phyloP scores from a whole-genome alignment of 2,329 filamentous ascomycete species.

The Endothia cerciana region DNA sequence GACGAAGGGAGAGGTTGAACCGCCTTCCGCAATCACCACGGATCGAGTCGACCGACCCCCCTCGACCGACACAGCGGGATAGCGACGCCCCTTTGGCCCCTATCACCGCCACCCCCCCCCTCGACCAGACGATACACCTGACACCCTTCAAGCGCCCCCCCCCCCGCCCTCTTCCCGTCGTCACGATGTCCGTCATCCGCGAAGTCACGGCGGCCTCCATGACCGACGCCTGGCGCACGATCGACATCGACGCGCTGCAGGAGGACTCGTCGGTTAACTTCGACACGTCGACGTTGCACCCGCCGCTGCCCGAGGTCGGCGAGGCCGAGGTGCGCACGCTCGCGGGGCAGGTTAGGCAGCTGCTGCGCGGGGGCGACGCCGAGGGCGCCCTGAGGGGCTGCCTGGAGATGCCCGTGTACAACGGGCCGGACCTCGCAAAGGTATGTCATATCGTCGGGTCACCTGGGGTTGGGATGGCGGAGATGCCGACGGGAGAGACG shows the following conservation, averaged over 20 bases:
- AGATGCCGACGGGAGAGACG: constrained; percentile 2
- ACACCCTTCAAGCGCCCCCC: neutral
- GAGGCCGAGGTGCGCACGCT: constrained; percentile 80
- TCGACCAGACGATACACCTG: neutral
- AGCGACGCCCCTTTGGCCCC: neutral
- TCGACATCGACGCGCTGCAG: constrained; percentile 91
- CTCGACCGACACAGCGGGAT: neutral
- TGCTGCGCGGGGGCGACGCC: constrained; percentile 82
- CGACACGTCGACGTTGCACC: constrained; percentile 80
- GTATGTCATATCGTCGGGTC: constrained; percentile 45
- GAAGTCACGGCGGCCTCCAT: constrained; percentile 65
- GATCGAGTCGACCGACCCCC: neutral
- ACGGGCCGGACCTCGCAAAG: constrained; percentile 61
- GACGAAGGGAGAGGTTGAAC: neutral
- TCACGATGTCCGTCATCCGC: constrained; percentile 67
- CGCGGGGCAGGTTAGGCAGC: constrained; percentile 81
- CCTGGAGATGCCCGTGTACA: constrained; percentile 83
- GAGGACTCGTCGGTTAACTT: constrained; percentile 92
- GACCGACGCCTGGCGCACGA: constrained; percentile 76
- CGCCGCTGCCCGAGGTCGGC: constrained; percentile 72
- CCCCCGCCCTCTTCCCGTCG: neutral
- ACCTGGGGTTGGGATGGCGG: too few relatives aligned
- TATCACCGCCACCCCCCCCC: neutral
- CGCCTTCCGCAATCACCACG: neutral
- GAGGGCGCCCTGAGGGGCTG: constrained; percentile 85